Conservation (phyloP, 441 rosid species). For the Macaranga tanarius region DNA sequence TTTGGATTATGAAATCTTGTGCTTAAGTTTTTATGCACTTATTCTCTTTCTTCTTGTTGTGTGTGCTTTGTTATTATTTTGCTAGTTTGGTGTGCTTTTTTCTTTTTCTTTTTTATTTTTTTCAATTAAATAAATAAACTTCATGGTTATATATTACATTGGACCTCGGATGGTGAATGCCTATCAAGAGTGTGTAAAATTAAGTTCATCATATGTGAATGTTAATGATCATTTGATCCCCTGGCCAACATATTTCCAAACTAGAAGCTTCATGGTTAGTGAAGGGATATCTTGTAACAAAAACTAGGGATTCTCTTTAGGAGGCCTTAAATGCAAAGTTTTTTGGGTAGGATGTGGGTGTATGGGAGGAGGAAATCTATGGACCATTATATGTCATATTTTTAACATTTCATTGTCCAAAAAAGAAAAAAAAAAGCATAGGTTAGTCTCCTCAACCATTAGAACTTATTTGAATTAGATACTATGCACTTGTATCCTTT, state of each 20-base stretch:
- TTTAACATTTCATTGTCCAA: neutral
- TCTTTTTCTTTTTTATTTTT: too few relatives aligned
- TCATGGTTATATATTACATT: neutral
- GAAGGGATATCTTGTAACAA: neutral
- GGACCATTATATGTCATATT: too few relatives aligned
- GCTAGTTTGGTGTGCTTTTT: neutral
- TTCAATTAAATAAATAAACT: too few relatives aligned
- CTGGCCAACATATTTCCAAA: neutral
- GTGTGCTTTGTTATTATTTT: neutral
- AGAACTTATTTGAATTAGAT: neutral
- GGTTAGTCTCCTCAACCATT: neutral
- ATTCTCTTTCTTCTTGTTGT: neutral
- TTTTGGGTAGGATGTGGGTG: too few relatives aligned
- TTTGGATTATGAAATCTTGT: neutral
- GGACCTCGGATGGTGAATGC: neutral
- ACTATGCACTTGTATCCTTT: neutral
- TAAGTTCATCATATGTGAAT: neutral
- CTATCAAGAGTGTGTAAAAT: neutral
- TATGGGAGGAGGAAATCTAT: neutral
- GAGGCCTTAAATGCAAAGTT: too few relatives aligned
- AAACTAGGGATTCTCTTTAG: too few relatives aligned
- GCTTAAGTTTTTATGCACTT: neutral
- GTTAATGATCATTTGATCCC: neutral
- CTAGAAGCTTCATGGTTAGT: neutral
- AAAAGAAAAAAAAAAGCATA: neutral